Base-by-base conservation (phyloP, 2,329 filamentous ascomycete species). In the Hyphodiscus sp. region DNA sequence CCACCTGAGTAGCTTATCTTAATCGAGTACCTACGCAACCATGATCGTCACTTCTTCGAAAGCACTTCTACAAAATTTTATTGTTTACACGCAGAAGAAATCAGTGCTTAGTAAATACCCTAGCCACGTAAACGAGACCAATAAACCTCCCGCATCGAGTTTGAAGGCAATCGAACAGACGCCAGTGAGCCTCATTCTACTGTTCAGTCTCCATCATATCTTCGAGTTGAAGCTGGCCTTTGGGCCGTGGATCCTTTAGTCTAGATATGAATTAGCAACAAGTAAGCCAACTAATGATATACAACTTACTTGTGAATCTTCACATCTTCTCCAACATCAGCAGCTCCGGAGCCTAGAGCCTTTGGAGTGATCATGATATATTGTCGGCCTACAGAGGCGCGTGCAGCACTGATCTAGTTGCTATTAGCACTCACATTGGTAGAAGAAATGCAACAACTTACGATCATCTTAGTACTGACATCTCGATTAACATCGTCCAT, bases 401-500 rank as follows among this genome's bases (percentile, higher is more conserved):
- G 82, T 41, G 94, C 94, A 18, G 90, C 89, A 55, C 83, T 80
- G 62, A 96, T 91, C 86, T 90, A 61, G 46, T 42, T 11, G 26
- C 41, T 55, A 53, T 66, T 61, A 67, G 63, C 54, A 41, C 44
- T 20, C 57, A 45, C 49, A 29, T 52, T 45, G n/a, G 49, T 45
- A 56, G 50, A 20, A 50, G n/a, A 20, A 45, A 30, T 41, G 49
- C 6, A 19, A 20, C 20, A 38, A 78, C 84, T 75, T 74, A 90
- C 87, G 70, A 99, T 87, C 86, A 99, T 90, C 58, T 88, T 87
- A 63, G 95, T 96, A 67, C 89, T 95, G 62, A 95, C 88, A 52
- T 88, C 89, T 56, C 94, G 84, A 70, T 99, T 99, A 55, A 97
- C 89, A 62, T 87, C 90, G 71, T 99, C 94, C 94, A 99, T 99